These are phyloP conservation scores for Berkeleyomyces basicola DNA, from an alignment of 2,329 filamentous ascomycete species.

Conservation along the genomic window DNA sequence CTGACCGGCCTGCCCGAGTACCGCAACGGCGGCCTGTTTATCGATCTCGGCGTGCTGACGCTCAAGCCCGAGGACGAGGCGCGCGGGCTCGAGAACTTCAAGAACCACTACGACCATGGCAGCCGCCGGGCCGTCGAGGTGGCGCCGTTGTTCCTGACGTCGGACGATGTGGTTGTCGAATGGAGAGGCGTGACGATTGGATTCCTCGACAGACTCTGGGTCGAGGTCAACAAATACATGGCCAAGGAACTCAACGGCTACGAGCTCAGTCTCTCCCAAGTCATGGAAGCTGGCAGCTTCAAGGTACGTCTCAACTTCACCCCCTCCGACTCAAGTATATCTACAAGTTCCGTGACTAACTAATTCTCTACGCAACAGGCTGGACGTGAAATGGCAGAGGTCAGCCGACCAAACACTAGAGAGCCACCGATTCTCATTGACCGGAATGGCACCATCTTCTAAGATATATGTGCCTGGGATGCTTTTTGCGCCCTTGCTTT, in stretches of 20 bases:
- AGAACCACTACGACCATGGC: slow-evolving; percentile 53
- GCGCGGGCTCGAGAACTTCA: slow-evolving; percentile 47
- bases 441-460: slow-evolving; percentile 87
- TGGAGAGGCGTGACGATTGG: slow-evolving; percentile 49
- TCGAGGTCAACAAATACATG: slow-evolving; percentile 44
- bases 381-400: slow-evolving; percentile 87
- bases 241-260: slow-evolving; percentile 46
- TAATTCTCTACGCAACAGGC: slow-evolving; percentile 36
- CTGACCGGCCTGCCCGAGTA: slow-evolving; percentile 85
- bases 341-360: too few species aligned
- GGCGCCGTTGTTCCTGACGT: slow-evolving; percentile 40
- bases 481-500: background rate
- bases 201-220: slow-evolving; percentile 37
- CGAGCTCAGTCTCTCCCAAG: slow-evolving; percentile 65
- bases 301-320: slow-evolving; percentile 43
- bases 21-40: slow-evolving; percentile 74
- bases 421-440: slow-evolving; percentile 92
- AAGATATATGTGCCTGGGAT: background rate
- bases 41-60: slow-evolving; percentile 66
- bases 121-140: slow-evolving; percentile 45
- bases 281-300: slow-evolving; percentile 93
- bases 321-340: too few species aligned
- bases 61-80: slow-evolving; percentile 54
- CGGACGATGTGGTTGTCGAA: slow-evolving; percentile 46
- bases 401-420: slow-evolving; percentile 88